A percentile compares a stretch with the other conserved stretches of the same genome.
Conservation (phyloP, 106 monocot genomes). For the Amphibolis antarctica region DNA sequence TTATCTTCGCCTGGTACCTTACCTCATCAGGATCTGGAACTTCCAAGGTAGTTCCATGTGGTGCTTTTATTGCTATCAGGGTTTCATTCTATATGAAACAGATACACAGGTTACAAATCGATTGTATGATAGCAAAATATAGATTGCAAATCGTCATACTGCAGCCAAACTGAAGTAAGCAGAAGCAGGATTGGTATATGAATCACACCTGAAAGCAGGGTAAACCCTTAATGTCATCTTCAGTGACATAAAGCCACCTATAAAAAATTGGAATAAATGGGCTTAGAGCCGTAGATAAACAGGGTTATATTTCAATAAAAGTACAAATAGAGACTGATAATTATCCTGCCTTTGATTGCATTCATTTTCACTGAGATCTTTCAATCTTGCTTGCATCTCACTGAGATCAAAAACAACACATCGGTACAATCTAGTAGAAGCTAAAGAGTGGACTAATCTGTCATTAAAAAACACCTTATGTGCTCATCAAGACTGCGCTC, state of each 20-base stretch:
- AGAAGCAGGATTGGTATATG: neutral
- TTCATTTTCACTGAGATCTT: conserved; percentile 62
- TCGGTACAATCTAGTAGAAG: neutral
- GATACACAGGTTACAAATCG: neutral
- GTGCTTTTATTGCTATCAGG: conserved; percentile 91
- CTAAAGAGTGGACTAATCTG: neutral
- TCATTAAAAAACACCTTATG: conserved; percentile 43
- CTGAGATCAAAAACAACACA: conserved; percentile 17
- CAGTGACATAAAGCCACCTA: conserved; percentile 95
- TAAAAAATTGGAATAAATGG: conserved; percentile 3
- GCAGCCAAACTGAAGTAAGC: too few species aligned
- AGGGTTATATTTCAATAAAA: neutral
- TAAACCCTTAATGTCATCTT: conserved; percentile 84
- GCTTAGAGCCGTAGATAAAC: neutral
- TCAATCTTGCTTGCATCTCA: conserved; percentile 51
- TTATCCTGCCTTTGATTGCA: conserved; percentile 47
- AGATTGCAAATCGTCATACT: neutral
- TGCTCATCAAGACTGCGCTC: conserved; percentile 53
- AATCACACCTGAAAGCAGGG: conserved; percentile 74
- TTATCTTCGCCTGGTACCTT: neutral
- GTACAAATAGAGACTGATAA: neutral
- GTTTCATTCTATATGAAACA: conserved; percentile 59
- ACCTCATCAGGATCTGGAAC: conserved; percentile 98
- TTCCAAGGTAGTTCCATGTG: conserved; percentile 86
- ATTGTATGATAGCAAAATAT: neutral